Evolutionary conservation across 2,329 filamentous ascomycete genomes (phyloP).

Genomic region (Phaeosphaeriaceae sp.): DNA sequence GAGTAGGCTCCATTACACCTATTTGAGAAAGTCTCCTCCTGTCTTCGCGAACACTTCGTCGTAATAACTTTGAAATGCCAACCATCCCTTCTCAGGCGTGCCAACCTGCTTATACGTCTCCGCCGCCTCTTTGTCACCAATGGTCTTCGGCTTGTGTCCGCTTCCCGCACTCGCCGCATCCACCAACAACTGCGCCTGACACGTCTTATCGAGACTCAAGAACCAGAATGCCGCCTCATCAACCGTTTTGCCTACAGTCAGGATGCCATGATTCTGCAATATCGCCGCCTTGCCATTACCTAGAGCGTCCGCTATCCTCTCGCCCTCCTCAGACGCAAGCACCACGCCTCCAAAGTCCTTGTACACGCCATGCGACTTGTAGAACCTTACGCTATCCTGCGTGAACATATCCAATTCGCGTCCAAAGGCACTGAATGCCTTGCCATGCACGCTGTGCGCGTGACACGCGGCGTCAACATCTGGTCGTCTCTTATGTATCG

Average conservation of each 20-base stretch:
- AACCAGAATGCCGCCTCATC: slow-evolving; percentile 59
- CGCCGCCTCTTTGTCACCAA: slow-evolving; percentile 50
- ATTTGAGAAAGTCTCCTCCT: slow-evolving; percentile 58
- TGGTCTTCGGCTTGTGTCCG: slow-evolving; percentile 51
- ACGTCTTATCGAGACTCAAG: slow-evolving; percentile 55
- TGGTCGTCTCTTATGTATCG: slow-evolving; percentile 47
- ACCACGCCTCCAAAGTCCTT: slow-evolving; percentile 53
- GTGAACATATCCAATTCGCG: slow-evolving; percentile 57
- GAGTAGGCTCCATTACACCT: no score
- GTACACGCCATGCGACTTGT: slow-evolving; percentile 51
- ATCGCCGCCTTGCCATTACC: slow-evolving; percentile 48
- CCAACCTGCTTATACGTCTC: slow-evolving; percentile 54
- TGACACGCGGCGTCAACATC: slow-evolving; percentile 55
- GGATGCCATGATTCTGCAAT: slow-evolving; percentile 50
- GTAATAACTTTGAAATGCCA: slow-evolving; percentile 63
- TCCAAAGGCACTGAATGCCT: slow-evolving; percentile 58
- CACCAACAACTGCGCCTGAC: slow-evolving; percentile 55
- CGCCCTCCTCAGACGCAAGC: slow-evolving; percentile 53
- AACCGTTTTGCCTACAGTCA: slow-evolving; percentile 49
- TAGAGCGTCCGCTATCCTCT: slow-evolving; percentile 52
- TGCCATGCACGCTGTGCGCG: slow-evolving; percentile 57
- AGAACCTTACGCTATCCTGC: slow-evolving; percentile 56
- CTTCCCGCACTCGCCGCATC: slow-evolving; percentile 50
- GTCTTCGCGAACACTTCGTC: slow-evolving; percentile 63
- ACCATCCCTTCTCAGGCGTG: slow-evolving; percentile 61